These are phyloP conservation scores for Micractinium sp. DNA, from an alignment of 139 green algal genomes.

Conservation along the genomic window DNA sequence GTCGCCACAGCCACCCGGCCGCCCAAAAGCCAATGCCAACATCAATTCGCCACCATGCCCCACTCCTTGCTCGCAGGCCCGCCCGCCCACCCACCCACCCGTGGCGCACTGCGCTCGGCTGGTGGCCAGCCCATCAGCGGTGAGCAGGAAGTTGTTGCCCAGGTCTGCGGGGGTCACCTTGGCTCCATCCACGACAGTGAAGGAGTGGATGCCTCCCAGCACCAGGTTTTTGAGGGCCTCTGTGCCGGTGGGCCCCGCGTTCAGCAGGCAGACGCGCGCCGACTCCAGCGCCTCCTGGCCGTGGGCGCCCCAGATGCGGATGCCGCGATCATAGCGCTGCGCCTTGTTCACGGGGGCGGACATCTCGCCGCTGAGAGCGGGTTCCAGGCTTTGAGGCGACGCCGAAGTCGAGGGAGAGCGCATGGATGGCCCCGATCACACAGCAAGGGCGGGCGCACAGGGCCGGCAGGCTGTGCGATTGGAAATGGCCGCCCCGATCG, in stretches of 20 bases:
- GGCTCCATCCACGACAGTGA: conserved; percentile 91
- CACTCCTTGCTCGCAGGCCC: background rate
- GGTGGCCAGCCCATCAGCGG: conserved; percentile 48
- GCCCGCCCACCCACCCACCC: background rate
- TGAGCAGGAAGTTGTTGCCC: conserved; percentile 97
- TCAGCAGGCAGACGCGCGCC: conserved; percentile 76
- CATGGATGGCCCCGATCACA: background rate
- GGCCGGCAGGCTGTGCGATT: background rate
- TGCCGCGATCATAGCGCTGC: conserved; percentile 88
- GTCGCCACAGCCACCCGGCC: background rate
- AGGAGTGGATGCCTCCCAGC: conserved; percentile 92
- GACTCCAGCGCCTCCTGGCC: conserved; percentile 81
- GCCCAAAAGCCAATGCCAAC: background rate
- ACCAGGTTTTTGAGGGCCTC: conserved; percentile 98
- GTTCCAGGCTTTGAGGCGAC: conserved; percentile 1
- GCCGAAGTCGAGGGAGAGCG: background rate
- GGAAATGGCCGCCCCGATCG: background rate
- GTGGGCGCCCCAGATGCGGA: conserved; percentile 90
- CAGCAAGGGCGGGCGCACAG: background rate
- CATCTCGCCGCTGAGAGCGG: conserved; percentile 14
- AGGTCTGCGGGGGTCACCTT: conserved; percentile 81
- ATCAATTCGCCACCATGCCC: too few relatives aligned
- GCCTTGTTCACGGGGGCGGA: conserved; percentile 27
- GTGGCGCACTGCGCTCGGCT: conserved; percentile 11
- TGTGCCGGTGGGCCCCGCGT: conserved; percentile 73